A percentile compares a stretch with the other conserved stretches of the same genome.
Conservation (phyloP, 2,329 filamentous ascomycete species). For the Dactylonectria macrodidyma region DNA sequence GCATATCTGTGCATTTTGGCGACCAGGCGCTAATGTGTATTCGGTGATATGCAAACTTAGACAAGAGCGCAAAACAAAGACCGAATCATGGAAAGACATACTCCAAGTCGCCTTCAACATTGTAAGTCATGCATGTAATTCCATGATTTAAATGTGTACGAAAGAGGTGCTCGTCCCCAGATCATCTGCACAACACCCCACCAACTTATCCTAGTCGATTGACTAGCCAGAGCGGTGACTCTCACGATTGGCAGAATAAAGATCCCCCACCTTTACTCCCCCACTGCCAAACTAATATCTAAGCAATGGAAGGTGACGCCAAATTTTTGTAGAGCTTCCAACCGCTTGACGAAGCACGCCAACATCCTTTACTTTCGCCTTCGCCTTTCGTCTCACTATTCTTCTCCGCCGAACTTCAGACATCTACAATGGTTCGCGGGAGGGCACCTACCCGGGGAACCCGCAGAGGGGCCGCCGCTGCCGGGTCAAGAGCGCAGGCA, state of each 20-base stretch:
- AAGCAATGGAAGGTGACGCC: constrained; percentile 36
- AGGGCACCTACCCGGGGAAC: constrained; percentile 51
- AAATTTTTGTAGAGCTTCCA: constrained; percentile 50
- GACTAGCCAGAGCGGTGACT: constrained; percentile 36
- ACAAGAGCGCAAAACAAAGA: not conserved
- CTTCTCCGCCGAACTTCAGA: not conserved
- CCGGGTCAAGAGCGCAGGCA: constrained; percentile 42
- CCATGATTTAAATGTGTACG: not conserved
- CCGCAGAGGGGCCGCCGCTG: constrained; percentile 50
- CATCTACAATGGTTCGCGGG: constrained; percentile 51
- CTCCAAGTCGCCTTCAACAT: not conserved
- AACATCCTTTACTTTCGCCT: not conserved
- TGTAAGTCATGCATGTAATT: not conserved
- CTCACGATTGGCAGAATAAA: constrained; percentile 48
- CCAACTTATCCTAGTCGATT: constrained; percentile 20
- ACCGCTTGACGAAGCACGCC: constrained; percentile 20
- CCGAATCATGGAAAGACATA: too few species aligned
- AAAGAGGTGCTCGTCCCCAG: not conserved
- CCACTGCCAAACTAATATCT: constrained; percentile 37
- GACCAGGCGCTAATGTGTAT: constrained; percentile 86
- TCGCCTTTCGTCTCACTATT: not conserved
- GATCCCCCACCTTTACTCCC: constrained; percentile 53
- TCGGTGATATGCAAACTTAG: constrained; percentile 54
- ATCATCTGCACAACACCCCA: not conserved
- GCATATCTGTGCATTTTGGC: constrained; percentile 79